These are phyloP conservation scores for Phytophthora ohioensis DNA, from an alignment of 352 stramenopile genomes.

Conservation along the genomic window DNA sequence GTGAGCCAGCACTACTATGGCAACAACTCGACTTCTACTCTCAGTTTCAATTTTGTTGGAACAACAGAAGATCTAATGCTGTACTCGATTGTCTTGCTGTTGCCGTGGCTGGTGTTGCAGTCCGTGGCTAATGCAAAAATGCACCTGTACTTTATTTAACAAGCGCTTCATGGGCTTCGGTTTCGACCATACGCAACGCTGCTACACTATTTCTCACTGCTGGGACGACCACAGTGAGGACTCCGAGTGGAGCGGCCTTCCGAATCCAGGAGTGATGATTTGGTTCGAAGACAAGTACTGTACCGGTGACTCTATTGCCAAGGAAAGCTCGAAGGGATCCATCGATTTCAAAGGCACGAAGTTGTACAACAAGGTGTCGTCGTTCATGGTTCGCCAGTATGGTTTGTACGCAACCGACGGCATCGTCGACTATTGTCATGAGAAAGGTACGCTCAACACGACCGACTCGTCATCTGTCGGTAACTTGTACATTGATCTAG, in stretches of 20 bases:
- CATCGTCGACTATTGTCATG: not conserved
- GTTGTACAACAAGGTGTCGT: slow-evolving; percentile 9
- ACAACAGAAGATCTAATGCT: not conserved
- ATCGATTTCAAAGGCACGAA: slow-evolving; percentile 8
- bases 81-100: not conserved
- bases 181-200: slow-evolving; percentile 11
- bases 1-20: not conserved
- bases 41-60: not conserved
- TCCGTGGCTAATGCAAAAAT: not conserved
- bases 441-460: not conserved
- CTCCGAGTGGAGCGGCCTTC: not conserved
- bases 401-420: not conserved
- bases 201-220: slow-evolving; percentile 15
- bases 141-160: slow-evolving; percentile 12
- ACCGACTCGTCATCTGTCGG: not conserved
- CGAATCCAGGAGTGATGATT: not conserved
- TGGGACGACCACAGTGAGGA: slow-evolving; percentile 16
- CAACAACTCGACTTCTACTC: not conserved
- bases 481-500: not conserved
- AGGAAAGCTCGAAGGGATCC: not conserved
- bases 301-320: not conserved
- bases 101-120: not conserved
- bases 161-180: slow-evolving; percentile 1
- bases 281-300: slow-evolving; percentile 8
- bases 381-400: not conserved